Evolutionary conservation across 2,329 filamentous ascomycete genomes (phyloP), one percentile per base, ranked within the genome.

Genomic region (Thermothelomyces thermophilus): DNA sequence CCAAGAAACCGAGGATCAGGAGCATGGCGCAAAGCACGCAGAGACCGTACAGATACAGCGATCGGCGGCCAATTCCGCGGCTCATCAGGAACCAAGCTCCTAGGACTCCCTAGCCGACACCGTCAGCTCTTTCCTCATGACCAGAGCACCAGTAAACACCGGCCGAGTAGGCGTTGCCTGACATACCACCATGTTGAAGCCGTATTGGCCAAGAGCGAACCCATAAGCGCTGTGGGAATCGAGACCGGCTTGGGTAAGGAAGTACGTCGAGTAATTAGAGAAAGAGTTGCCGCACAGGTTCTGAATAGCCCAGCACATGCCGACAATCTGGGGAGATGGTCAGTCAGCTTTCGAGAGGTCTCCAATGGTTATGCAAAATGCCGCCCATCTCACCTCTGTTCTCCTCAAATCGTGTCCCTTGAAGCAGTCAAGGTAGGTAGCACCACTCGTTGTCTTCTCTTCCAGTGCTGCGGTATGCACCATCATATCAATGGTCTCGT

Each of bases 401-500:
- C 90, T 80, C 51, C 89, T 84, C 41, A 84, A 72, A 63, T 95
- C 84, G 11, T 79, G 77, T 10, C 89, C 88, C 64, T 77, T 83
- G 76, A 95, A 94, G 70, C 89, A 95, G 66, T 95, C 89, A 59
- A 79, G 68, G 66, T 93, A 95, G 46, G 75, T 82, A 5, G 86
- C 80, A 26, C 88, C 88, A 6, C 72, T 70, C 3, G 86, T 90
- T 46, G 89, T 86, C 66, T 79, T 76, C 62, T 87, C 77, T 65
- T 95, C 90, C 10, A 94, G 72, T 0, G 85, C 84, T 0, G 86
- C 90, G 0, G 89, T 95, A 63, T 94, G 87, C 1, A 89, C 81
- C 86, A 95, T 95, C 87, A 95, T 94, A 60, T 87, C 83, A 43
- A 95, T 75, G 0, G 87, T 93, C 68, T 93, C 87, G 55, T 94